These are phyloP conservation scores for Canavalia gladiata DNA, from an alignment of 306 rosid genomes.

Conservation along the genomic window DNA sequence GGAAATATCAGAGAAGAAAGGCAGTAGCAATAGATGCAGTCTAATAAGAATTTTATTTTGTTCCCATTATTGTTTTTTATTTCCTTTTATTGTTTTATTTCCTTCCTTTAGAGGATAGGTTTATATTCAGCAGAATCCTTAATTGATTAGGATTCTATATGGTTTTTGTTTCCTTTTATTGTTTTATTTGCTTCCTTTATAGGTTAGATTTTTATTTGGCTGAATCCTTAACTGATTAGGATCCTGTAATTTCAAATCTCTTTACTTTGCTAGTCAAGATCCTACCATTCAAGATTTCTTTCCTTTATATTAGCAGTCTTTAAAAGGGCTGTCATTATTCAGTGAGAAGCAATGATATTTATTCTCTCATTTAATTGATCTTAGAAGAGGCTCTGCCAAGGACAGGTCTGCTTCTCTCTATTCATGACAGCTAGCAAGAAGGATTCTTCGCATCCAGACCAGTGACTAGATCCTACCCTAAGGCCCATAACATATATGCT, in stretches of 20 bases:
- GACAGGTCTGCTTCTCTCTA: background rate
- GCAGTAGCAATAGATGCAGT: too few relatives aligned
- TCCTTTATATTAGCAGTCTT: constrained; percentile 2
- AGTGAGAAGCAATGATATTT: constrained; percentile 7
- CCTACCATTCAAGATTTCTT: too few relatives aligned
- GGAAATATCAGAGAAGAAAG: too few relatives aligned
- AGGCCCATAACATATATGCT: background rate
- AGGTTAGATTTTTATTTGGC: background rate
- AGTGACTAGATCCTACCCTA: background rate
- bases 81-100: background rate
- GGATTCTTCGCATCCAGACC: background rate
- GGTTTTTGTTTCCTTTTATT: background rate
- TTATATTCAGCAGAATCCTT: constrained; percentile 10
- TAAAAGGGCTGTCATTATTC: constrained; percentile 11
- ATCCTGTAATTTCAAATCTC: constrained; percentile 7
- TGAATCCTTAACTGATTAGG: background rate
- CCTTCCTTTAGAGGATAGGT: constrained; percentile 4
- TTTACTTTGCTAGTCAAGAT: background rate
- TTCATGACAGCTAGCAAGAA: background rate
- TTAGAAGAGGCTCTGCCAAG: background rate
- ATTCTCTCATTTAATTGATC: background rate
- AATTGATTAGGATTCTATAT: background rate
- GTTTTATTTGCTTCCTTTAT: constrained; percentile 11
- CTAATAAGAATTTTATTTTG: too few relatives aligned
- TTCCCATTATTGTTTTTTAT: background rate